phyloP scores from a whole-genome alignment of 1,284 basidiomycete species.

The Malassezia globosa region DNA sequence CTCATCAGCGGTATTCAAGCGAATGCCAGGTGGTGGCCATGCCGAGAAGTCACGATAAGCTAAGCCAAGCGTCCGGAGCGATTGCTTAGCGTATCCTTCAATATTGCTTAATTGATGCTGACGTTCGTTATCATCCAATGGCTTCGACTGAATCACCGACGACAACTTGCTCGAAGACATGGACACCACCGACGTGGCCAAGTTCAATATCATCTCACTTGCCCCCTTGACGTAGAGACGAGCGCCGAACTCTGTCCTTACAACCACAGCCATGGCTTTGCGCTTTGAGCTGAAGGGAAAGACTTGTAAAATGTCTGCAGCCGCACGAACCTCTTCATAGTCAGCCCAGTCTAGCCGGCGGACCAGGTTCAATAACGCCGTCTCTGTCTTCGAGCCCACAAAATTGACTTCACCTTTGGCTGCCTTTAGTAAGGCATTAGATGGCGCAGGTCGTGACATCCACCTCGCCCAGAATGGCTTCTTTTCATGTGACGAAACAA shows the following conservation, averaged over 20 bases:
- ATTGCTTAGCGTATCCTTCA: constrained; percentile 93
- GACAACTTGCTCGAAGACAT: not conserved
- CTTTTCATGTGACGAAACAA: constrained; percentile 12
- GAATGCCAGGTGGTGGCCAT: constrained; percentile 63
- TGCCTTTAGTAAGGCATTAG: constrained; percentile 12
- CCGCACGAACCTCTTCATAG: constrained; percentile 61
- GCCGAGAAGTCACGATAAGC: constrained; percentile 75
- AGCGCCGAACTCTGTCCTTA: constrained; percentile 55
- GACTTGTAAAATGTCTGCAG: constrained; percentile 67
- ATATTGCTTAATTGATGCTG: constrained; percentile 80
- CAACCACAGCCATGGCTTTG: constrained; percentile 90
- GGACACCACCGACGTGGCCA: not conserved
- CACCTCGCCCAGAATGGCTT: not conserved
- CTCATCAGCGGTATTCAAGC: constrained; percentile 51
- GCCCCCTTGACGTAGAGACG: constrained; percentile 85
- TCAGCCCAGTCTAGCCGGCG: constrained; percentile 70
- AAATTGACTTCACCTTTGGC: constrained; percentile 50
- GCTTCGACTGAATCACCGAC: not conserved
- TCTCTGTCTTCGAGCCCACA: constrained; percentile 92
- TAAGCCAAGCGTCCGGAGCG: constrained; percentile 77
- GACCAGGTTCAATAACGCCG: constrained; percentile 79
- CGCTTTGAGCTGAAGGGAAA: constrained; percentile 88
- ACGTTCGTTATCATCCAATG: constrained; percentile 11
- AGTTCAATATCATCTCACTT: constrained; percentile 62
- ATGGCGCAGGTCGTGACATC: constrained; percentile 11